phyloP scores from a whole-genome alignment of 805 yeast genomes.

The Kuraishia cidri region DNA sequence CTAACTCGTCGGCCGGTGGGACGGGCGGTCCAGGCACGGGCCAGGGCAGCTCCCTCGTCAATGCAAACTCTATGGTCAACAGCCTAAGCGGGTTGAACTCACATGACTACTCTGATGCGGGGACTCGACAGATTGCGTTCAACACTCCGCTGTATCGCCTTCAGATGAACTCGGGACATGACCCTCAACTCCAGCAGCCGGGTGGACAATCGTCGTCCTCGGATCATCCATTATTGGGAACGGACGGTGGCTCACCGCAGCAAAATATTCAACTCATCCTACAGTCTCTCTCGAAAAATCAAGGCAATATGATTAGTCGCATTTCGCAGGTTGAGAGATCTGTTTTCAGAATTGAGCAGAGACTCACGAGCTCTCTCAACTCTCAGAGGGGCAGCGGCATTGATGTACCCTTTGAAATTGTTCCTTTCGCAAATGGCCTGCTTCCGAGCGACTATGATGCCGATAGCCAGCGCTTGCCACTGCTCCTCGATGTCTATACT shows the following conservation, averaged over 20 bases:
- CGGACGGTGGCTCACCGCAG: too few relatives aligned
- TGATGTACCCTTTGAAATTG: constrained; percentile 16
- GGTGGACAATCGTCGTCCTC: too few relatives aligned
- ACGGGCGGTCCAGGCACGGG: too few relatives aligned
- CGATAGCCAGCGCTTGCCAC: constrained; percentile 11
- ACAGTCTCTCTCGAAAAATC: neutral
- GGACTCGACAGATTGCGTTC: constrained; percentile 11
- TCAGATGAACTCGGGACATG: too few relatives aligned
- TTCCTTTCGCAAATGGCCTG: constrained; percentile 15
- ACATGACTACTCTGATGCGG: constrained; percentile 12
- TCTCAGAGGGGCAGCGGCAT: constrained; percentile 18
- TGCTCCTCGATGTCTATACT: constrained; percentile 12
- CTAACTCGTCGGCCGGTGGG: too few relatives aligned
- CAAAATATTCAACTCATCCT: too few relatives aligned
- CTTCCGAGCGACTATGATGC: constrained; percentile 13
- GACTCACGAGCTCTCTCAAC: constrained; percentile 14
- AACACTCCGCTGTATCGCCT: constrained; percentile 14
- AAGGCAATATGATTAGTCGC: neutral
- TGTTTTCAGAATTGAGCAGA: constrained; percentile 15
- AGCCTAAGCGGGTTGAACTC: too few relatives aligned
- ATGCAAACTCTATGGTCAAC: too few relatives aligned
- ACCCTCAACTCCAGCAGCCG: too few relatives aligned
- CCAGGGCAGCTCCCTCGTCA: too few relatives aligned
- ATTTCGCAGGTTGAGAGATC: constrained; percentile 11
- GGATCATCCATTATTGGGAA: too few relatives aligned